Evolutionary conservation across 129 eudicot genomes (phyloP), one percentile per base, ranked within the genome.

Genomic region (Lactuca sativa): DNA sequence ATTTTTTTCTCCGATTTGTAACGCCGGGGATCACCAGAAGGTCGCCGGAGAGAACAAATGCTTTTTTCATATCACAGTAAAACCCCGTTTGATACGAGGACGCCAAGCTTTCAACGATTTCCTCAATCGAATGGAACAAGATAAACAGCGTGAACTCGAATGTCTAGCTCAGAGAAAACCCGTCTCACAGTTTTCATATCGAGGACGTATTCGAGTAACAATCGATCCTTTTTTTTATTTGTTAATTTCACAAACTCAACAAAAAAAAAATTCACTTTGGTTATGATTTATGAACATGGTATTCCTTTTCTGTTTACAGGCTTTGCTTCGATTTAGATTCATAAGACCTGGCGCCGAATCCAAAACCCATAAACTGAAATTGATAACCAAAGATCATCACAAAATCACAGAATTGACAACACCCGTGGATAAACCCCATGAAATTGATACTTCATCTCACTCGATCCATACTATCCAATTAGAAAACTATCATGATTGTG

Each of bases 151-250:
- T n/a, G 97, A 91, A 75, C 84, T 91, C 53, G 78, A 85, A 38
- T 62, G 63, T 3, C 63, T 91, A 21, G 72, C 48, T 0, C 77
- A 59, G 16, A 69, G 77, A 12, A 82, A 79, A 41, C 60, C 79
- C 11, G 97, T 87, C 6, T 80, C 97, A 31, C 75, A 70, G 13
- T 91, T 91, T 62, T 66, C 83, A 44, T 82, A 87, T 7, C 73
- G 83, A 34, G 89, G 86, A 15, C 90, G 86, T n/a, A 77, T 91
- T 70, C 86, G 85, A 84, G 97, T 91, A 56, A 51, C 51, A 31
- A 4, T 12, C 21, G 3, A 10, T 31, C 3, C 44, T 43, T 48
- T 49, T 49, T 18, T 71, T 17, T 9, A 5, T 15, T 44, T 60
- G 2, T 16, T 9, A 6, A 48, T 58, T n/a, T 58, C 40, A 52